Conservation (phyloP, 257 asterid genomes). For the Fraxinus cuspidata region DNA sequence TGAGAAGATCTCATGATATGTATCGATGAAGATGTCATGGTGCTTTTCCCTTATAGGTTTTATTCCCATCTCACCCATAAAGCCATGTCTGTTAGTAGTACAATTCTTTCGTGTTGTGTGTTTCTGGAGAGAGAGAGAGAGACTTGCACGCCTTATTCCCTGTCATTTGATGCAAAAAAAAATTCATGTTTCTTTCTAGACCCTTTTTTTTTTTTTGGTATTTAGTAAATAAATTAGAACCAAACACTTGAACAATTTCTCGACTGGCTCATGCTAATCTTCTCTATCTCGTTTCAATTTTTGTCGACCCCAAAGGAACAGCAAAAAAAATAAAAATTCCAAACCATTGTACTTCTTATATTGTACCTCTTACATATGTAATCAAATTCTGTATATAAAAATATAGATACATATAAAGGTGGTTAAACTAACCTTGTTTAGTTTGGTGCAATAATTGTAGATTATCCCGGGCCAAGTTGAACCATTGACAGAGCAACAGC, state of each 20-base stretch:
- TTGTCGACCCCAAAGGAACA: too few relatives aligned
- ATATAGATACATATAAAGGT: neutral
- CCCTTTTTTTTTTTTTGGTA: too few relatives aligned
- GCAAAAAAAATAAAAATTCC: too few relatives aligned
- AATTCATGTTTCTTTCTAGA: too few relatives aligned
- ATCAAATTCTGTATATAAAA: neutral
- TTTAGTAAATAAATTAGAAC: too few relatives aligned
- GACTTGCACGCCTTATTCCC: neutral
- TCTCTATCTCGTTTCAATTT: too few relatives aligned
- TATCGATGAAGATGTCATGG: conserved; percentile 17
- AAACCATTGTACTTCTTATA: too few relatives aligned
- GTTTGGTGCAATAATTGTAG: conserved; percentile 29
- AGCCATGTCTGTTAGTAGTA: conserved; percentile 50
- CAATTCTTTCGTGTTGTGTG: conserved; percentile 1
- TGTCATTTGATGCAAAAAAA: too few relatives aligned
- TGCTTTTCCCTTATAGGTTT: conserved; percentile 34
- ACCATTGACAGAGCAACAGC: conserved; percentile 72
- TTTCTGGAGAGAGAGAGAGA: neutral
- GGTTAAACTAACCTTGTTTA: neutral
- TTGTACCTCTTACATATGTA: neutral
- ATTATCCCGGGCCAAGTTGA: conserved; percentile 60
- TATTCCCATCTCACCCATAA: conserved; percentile 43
- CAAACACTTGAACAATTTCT: too few relatives aligned
- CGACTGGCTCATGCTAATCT: too few relatives aligned
- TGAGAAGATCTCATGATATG: conserved; percentile 11